Evolutionary conservation across 139 green algal species (phyloP), one percentile per base, ranked within the genome.

Genomic region (Pleodorina starrii): DNA sequence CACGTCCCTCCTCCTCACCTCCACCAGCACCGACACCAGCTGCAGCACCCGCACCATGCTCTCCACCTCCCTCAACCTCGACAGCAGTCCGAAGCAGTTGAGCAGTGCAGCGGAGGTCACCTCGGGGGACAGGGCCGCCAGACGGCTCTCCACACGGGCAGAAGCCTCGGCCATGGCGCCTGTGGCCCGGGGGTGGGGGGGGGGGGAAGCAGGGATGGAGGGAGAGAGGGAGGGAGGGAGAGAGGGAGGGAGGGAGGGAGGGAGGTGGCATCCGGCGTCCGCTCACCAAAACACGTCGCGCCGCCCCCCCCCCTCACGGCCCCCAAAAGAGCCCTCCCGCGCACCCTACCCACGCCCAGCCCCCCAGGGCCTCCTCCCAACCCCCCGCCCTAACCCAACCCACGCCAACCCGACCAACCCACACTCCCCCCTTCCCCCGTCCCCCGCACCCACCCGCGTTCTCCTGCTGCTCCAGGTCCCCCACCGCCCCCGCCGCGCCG

Each of bases 1-100:
- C 78, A 23, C 88, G 46, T 29, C 94, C 92, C 86, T 97, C 95
- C 17, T 95, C 92, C 88, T 80, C 38, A 95, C 92, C 86, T 97
- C 96, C 17, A 97, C 92, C 36, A 94, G 54, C 5, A 95, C 91
- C 10, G 91, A 94, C 43, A 98, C 93, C 40, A 96, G 93, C 91
- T 97, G 95, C 88, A 97, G 92, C 82, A 96, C 92, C 2, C 96
- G 93, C 35, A 97, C 94, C 90, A 95, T 96, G 92, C 92, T 96
- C 89, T 97, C 96, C 88, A 93, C 92, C 92, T 97, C 95, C 10
- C 51, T 78, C 66, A 97, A 82, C 19, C 94, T 80, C 12, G 86
- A 85, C 84, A 97, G 91, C 87, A 97, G 86, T 25, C 59, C 57
- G 66, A 96, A 97, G 73, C 93, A 95, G 35, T 87, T 87, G 27